Conservation (phyloP, 1,139 yeast genomes). For the Protomyces arabidopsidicola region DNA sequence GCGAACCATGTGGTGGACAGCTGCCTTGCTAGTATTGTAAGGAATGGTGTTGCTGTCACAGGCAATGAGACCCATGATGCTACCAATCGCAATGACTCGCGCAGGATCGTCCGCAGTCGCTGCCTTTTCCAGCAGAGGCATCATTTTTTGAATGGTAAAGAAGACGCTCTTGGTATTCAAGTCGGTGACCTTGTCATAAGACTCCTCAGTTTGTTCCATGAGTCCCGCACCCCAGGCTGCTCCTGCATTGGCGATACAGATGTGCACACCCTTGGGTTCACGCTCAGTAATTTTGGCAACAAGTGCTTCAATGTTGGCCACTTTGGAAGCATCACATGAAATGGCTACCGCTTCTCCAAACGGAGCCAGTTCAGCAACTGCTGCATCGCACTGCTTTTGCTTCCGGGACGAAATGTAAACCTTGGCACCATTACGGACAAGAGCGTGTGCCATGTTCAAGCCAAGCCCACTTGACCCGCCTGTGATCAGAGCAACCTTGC, state of each 20-base stretch:
- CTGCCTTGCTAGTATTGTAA: constrained; percentile 72
- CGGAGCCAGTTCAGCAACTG: constrained; percentile 51
- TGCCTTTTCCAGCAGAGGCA: constrained; percentile 53
- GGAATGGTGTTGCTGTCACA: constrained; percentile 43
- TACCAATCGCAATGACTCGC: constrained; percentile 65
- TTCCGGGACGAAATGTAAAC: constrained; percentile 66
- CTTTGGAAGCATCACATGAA: constrained; percentile 57
- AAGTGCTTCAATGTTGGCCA: constrained; percentile 50
- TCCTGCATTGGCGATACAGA: constrained; percentile 73
- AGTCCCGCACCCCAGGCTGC: constrained; percentile 77
- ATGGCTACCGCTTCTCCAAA: constrained; percentile 49
- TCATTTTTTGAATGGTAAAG: constrained; percentile 58
- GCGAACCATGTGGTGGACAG: constrained; percentile 66
- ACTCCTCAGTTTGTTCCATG: constrained; percentile 57
- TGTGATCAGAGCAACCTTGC: constrained; percentile 66
- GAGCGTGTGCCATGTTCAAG: constrained; percentile 61
- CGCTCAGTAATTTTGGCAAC: constrained; percentile 46
- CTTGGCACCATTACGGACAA: constrained; percentile 58
- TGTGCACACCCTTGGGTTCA: constrained; percentile 54
- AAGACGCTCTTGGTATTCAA: constrained; percentile 71
- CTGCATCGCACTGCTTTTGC: constrained; percentile 57
- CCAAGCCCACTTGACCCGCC: constrained; percentile 80
- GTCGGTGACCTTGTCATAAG: constrained; percentile 53
- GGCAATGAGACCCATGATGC: constrained; percentile 45
- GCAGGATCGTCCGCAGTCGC: constrained; percentile 60